Evolutionary conservation across 2,329 filamentous ascomycete species (phyloP), one percentile per base, ranked within the genome.

Genomic region (Nemania diffusa): DNA sequence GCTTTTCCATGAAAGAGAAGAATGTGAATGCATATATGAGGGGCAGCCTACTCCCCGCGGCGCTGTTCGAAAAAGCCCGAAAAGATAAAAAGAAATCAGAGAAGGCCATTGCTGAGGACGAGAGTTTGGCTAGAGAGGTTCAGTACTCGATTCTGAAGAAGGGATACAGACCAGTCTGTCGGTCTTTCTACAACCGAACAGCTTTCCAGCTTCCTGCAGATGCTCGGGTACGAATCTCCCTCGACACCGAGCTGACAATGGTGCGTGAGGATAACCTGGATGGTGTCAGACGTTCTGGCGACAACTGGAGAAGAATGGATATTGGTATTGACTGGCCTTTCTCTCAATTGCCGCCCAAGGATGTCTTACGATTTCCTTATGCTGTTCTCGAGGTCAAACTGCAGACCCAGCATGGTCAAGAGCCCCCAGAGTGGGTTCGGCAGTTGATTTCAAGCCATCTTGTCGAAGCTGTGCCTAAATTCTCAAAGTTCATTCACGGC

Each of bases 401-500:
- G 22, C 96, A 99, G 81, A 99, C 96, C 0, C 95, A 97, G 79
- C 90, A 92, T 63, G 96, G 96, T 44, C 94, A 97, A 79, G 94
- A 97, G 77, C 93, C 96, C 15, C 96, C 96, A 0, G 92, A 97
- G 77, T 99, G 96, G 96, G 95, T 99, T 73, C 91, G 94, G 24
- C 93, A 98, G 77, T 86, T 99, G 58, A 97, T 94, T 51, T 87
- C 93, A 13, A 97, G 94, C 69, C 96, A 99, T 81, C 86, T 99
- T 17, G 96, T 99, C 1, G 96, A 99, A 81, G 94, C 96, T n/a
- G 94, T 99, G 2, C 96, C 96, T 69, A 99, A 99, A 78, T 99
- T 98, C 81, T 97, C 94, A 76, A 99, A 99, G 82, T 99, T 98
- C 79, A 98, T 99, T 65, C 96, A 99, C 79, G 96, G 96, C 66